Base-by-base conservation (phyloP, 2,329 filamentous ascomycete genomes). In the Ophiostoma sp. region DNA sequence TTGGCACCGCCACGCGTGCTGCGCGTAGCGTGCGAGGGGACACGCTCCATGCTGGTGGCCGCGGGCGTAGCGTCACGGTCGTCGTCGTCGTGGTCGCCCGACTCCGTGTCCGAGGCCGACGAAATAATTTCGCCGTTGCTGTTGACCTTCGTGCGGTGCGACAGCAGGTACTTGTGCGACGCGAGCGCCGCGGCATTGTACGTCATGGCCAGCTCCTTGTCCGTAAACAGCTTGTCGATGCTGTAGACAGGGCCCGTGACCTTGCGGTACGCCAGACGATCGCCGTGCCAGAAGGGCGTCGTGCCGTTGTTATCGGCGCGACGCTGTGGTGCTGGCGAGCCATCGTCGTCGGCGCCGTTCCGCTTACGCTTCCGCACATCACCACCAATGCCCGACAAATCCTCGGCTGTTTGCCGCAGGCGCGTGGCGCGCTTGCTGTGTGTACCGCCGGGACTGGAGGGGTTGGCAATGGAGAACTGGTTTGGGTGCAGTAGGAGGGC, bases 141-240 rank as follows among this genome's bases (percentile, higher is more conserved):
- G 73, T 85, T 83, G 45, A 83, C 79, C 69, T 86, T 84, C 45
- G 82, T 81, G 42, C 87, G 87, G 78, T 89, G 88, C 48, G 88
- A 86, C 70, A 90, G 81, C 73, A 91, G 85, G 77, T 90, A 88
- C 75, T 88, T 87, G 79, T 91, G 88, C 9, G 90, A 86, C 1
- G 89, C 89, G 25, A 90, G 78, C 39, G 90, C 89, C 5, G 90
- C 87, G 4, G 84, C 82, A 74, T 91, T 91, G 79, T 91, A 91
- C 36, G 88, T 88, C 83, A 92, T 86, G 4, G 87, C 85, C 39
- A 92, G 84, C 81, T 92, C 90, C 80, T 90, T 91, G 77, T 92
- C 90, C 0, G 90, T 92, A 69, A 92, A 92, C 50, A 92, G 86
- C 82, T 91, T 91, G 77, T 92, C 89, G 74, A 92, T 87, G 79